Conservation (phyloP, 148 eudicot genomes). For the Pharnaceum exiguum region DNA sequence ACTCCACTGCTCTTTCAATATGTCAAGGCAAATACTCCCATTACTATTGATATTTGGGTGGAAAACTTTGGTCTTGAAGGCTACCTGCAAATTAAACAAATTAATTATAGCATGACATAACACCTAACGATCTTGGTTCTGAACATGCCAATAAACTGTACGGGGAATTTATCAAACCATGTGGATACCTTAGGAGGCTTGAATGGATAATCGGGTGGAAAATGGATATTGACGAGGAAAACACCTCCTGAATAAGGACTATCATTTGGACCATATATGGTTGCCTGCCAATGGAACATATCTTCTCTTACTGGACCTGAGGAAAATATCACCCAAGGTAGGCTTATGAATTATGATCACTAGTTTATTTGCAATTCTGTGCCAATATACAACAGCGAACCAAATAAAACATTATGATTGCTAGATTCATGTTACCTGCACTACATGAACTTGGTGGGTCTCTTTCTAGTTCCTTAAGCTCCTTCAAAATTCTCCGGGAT, state of each 20-base stretch:
- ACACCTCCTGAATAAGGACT: slow-evolving; percentile 66
- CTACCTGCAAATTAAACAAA: slow-evolving; percentile 35
- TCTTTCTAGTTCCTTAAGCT: slow-evolving; percentile 69
- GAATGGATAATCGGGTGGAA: slow-evolving; percentile 72
- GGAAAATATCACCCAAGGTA: neutral
- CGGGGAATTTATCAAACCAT: neutral
- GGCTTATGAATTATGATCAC: no score
- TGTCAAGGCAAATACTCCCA: slow-evolving; percentile 71
- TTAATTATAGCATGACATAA: neutral
- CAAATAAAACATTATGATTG: neutral
- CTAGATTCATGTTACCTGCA: slow-evolving; percentile 36
- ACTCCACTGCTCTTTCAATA: slow-evolving; percentile 77
- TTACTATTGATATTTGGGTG: slow-evolving; percentile 68
- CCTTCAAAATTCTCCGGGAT: slow-evolving; percentile 58
- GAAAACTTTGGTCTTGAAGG: slow-evolving; percentile 65
- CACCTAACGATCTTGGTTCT: no score
- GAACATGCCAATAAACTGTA: no score
- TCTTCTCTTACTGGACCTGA: slow-evolving; percentile 58
- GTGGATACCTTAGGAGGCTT: slow-evolving; percentile 64
- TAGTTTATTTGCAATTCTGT: no score
- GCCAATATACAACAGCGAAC: no score
- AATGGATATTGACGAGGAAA: slow-evolving; percentile 58
- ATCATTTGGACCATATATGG: slow-evolving; percentile 58
- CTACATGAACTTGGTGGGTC: slow-evolving; percentile 81
- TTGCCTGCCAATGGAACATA: slow-evolving; percentile 77